Base-by-base conservation (phyloP, 2,329 filamentous ascomycete species). In the Biscogniauxia sp. region DNA sequence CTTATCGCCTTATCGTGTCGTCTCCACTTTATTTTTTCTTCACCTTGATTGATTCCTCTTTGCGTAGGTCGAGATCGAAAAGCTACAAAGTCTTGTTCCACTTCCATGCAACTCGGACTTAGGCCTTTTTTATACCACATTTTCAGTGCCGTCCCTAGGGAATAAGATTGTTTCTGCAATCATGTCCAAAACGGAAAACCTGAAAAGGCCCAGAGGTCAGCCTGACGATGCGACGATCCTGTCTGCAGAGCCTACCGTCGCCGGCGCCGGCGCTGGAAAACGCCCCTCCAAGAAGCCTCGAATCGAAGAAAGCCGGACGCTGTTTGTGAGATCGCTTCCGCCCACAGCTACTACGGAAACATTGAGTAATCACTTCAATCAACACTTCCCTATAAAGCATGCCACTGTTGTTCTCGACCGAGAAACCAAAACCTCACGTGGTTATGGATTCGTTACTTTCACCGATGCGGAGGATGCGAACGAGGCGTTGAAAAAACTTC, bases 371-470 rank as follows among this genome's bases (percentile, higher is more conserved):
- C 89, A 93, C 76, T 99, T 99, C 78, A 98, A 95, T 6, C 87
- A 97, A 74, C 90, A 93, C 61, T 98, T 92, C 70, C 93, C 96
- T 7, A 86, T 99, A 73, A 98, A 97, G 77, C 94, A 98, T 76
- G 94, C 95, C 56, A 91, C 90, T n/a, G 93, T 96, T 4, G 93
- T 99, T 49, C 79, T 89, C 59, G 94, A 99, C 74, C 87, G 90
- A 17, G 82, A 88, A 66, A 96, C 93, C 1, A 97, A 97, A 72
- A 81, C 88, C 68, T 97, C 92, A 15, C 90, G 92, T 73, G 94
- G 95, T 19, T 99, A 93, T 75, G 95, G 95, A 57, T 99, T 99
- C 76, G 94, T 99, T 60, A 98, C 95, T 1, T 95, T 99, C 71
- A 92, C 93, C 69, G 95, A 99, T 73, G 85, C 90, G 28, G 93